Base-by-base conservation (phyloP, 73 alveolate species). In the Paraurostyla sp. region DNA sequence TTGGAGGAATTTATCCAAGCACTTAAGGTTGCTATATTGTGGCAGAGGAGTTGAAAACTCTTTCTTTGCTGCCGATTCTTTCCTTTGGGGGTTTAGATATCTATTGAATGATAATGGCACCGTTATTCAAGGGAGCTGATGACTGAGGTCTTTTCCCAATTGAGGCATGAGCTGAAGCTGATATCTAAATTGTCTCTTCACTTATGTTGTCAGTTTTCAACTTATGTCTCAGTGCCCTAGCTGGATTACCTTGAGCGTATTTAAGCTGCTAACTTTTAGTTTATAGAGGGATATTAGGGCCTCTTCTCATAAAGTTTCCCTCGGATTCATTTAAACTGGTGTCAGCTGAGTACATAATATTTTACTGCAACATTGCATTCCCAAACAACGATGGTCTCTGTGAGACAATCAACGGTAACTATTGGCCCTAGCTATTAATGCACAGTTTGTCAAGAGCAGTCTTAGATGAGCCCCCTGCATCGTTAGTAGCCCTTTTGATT, bases 161-260 rank as follows among this genome's bases (percentile, higher is more conserved):
- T 52, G 69, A 13, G 13, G 69, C 4, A 6, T 52, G 13, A 3
- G n/a, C 45, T 60, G 78, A 27, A 29, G 35, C 35, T 18, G 40
- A 7, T 1, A 38, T 65, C 32, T 38, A 35, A 3, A 73, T 29
- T n/a, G 30, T 4, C 41, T 49, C 54, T 7, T n/a, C 48, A 6
- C n/a, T 36, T 73, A 29, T 49, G 13, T 4, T 36, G 13, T 73
- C 86, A 15, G 35, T 38, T 35, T 73, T 49, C 41, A 73, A 2
- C 46, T 73, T 48, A 7, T 48, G 51, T 29, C 86, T 73, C 27
- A 73, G 42, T 18, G 86, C 86, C 27, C 71, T 43, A 15, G 86
- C 86, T 2, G 86, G 86, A 30, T 73, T 73, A 3, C 86, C 86
- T 25, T 73, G 30, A 13, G 86, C 86, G 27, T 73, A 73, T 23